Base-by-base conservation (phyloP, 2,329 filamentous ascomycete species). In the Clarireedia monteithiana region DNA sequence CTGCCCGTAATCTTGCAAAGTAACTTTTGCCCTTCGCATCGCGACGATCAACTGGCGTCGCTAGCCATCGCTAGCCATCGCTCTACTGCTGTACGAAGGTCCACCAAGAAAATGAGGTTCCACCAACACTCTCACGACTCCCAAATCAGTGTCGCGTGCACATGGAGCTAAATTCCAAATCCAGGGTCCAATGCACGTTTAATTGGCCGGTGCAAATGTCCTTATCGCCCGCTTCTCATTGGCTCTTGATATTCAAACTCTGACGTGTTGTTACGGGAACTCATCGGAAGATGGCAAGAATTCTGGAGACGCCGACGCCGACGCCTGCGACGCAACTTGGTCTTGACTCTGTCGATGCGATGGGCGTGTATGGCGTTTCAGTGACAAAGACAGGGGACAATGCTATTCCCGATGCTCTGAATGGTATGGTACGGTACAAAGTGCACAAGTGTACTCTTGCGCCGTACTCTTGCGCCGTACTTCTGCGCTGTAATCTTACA, bases 141-240 rank as follows among this genome's bases (percentile, higher is more conserved):
- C 7, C 23, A 20, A 24, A n/a, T 17, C 34, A 48, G 48, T 59
- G 59, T 60, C 58, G 56, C 59, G 58, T 60, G 60, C 55, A 54
- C 57, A 51, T 38, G 30, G 42, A 24, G 48, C 48, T 49, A 49
- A 49, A 39, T 20, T 15, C 23, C n/a, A 27, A 47, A 47, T 26
- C 26, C 24, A 47, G 44, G 44, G 44, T 47, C 44, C 44, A 27
- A 15, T 14, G 9, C 20, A 26, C 6, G 15, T 27, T 15, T 47
- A 12, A 47, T 47, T 47, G 44, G 44, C 23, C 27, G n/a, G 27
- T 47, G 23, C 4, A 47, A 47, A 47, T 17, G 26, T 24, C 44
- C 40, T 47, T 47, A 47, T 47, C 44, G 44, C 15, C 6, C 6
- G 6, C 20, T 24, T 15, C 23, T 47, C 15, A 30, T 47, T 47